Evolutionary conservation across 2,329 filamentous ascomycete genomes (phyloP), one percentile per base, ranked within the genome.

Genomic region (Myriosclerotinia duriaeana): DNA sequence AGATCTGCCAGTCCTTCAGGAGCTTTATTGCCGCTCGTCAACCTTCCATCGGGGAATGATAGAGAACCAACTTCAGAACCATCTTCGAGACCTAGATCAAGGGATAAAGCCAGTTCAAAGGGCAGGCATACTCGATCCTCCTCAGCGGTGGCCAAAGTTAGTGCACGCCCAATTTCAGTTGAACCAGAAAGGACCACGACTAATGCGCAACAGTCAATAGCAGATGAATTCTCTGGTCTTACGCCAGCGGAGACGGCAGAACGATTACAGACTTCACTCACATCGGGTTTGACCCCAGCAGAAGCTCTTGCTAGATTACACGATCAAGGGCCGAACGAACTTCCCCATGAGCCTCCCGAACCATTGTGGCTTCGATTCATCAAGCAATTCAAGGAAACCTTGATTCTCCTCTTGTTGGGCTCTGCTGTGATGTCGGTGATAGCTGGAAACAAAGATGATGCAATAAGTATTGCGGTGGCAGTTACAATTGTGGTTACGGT

Each of bases 401-500:
- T 99, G 65, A 99, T 99, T 70, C 79, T 98, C 30, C 84, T 99
- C n/a, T 84, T 99, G 20, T 85, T 99, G 30, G 90, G 87, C 8
- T 98, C 95, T 3, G 94, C 95, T 0, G 89, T 85, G 22, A 89
- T 96, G 50, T 98, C 94, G 0, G 86, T 98, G 59, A 79, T 98
- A 53, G 89, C 99, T 78, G 93, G 93, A 62, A 99, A 99, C 76
- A 88, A 89, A 76, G 94, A 98, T 74, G 96, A 99, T 80, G 94
- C 94, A 7, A 81, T 99, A 73, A 98, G 94, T 78, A 99, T 99
- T 75, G 91, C 94, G 0, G 88, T 97, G 42, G 95, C 95, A 2
- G 95, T 99, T 30, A 97, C 93, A 36, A 99, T 99, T 72, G 95
- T 99, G 7, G 93, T 99, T 34, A 90, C 90, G 0, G 95, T 99